Conservation (phyloP, 345 rosid genomes). For the Rhodamnia rubescens region DNA sequence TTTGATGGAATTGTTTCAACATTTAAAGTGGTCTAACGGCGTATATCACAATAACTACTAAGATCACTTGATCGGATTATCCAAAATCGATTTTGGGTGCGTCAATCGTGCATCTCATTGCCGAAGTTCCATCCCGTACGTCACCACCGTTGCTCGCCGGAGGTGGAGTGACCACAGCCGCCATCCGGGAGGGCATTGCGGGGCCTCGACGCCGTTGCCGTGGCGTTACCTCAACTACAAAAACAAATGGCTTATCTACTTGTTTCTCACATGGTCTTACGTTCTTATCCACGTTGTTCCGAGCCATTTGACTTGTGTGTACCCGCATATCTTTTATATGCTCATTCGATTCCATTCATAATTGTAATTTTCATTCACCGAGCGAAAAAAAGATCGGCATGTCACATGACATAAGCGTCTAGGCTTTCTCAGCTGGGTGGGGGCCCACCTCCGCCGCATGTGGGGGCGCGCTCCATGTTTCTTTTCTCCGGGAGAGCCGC, state of each 20-base stretch:
- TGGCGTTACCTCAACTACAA: background rate
- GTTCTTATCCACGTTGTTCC: background rate
- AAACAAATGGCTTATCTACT: background rate
- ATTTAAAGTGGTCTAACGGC: background rate
- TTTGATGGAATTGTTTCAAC: background rate
- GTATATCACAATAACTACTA: background rate
- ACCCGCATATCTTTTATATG: background rate
- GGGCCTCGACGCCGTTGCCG: background rate
- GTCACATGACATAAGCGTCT: background rate
- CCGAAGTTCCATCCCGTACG: background rate
- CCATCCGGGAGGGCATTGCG: too few species aligned
- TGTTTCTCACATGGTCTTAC: background rate
- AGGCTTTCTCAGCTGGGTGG: background rate
- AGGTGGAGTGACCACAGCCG: background rate
- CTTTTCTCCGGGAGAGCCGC: background rate
- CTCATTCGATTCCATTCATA: background rate
- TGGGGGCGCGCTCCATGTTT: background rate
- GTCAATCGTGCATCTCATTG: background rate
- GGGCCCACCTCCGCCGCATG: background rate
- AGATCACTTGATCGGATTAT: background rate
- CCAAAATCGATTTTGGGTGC: background rate
- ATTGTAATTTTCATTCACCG: background rate
- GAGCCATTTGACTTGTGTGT: background rate
- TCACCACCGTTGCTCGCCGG: background rate
- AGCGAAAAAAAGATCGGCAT: background rate